Conservation (phyloP, 371 early-diverging fungal genomes). For the Apophysomyces trapeziformis region DNA sequence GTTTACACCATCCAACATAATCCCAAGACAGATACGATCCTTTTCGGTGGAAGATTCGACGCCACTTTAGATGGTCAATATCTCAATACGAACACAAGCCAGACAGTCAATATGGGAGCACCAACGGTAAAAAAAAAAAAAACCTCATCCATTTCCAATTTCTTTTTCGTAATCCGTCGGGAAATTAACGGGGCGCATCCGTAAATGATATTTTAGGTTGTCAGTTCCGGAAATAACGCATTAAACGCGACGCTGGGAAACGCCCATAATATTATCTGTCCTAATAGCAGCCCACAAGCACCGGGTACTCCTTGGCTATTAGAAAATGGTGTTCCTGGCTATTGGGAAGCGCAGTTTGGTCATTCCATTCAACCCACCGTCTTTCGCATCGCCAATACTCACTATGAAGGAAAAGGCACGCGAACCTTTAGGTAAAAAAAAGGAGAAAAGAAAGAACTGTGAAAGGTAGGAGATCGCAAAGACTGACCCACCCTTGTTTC, state of each 20-base stretch:
- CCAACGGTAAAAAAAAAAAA: slow-evolving; percentile 30
- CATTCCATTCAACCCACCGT: slow-evolving; percentile 59
- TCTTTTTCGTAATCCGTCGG: neutral
- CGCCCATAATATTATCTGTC: slow-evolving; percentile 55
- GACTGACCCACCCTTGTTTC: neutral
- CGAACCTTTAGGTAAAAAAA: slow-evolving; percentile 54
- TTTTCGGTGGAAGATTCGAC: slow-evolving; percentile 53
- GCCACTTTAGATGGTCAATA: slow-evolving; percentile 47
- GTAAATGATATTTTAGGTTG: neutral
- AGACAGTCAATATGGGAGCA: slow-evolving; percentile 34
- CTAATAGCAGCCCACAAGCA: slow-evolving; percentile 24
- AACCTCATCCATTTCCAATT: too few species aligned
- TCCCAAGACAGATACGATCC: slow-evolving; percentile 24
- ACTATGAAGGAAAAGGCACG: slow-evolving; percentile 59
- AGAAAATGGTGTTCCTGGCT: slow-evolving; percentile 70
- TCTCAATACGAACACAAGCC: slow-evolving; percentile 35
- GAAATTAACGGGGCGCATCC: neutral
- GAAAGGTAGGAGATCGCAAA: too few species aligned
- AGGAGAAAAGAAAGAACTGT: neutral
- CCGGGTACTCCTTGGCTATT: slow-evolving; percentile 56
- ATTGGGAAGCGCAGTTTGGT: slow-evolving; percentile 63
- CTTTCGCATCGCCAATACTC: slow-evolving; percentile 66
- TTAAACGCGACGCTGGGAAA: slow-evolving; percentile 26
- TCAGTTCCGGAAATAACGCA: slow-evolving; percentile 25
- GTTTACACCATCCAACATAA: slow-evolving; percentile 37